phyloP scores from a whole-genome alignment of 305 asterid genomes.

The Euphrasia arctica region DNA sequence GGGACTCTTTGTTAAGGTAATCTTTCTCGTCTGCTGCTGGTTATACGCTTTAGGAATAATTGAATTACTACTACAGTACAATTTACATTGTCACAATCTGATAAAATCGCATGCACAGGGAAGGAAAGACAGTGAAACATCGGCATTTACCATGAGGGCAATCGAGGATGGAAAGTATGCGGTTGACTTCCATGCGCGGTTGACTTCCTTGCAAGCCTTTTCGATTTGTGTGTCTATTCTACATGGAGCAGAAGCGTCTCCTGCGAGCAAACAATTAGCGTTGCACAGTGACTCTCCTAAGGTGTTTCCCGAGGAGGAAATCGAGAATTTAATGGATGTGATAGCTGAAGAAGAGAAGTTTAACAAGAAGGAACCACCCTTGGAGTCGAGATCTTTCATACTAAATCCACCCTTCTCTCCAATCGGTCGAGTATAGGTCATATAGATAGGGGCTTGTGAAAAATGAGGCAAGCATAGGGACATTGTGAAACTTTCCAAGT shows the following conservation, averaged over 20 bases:
- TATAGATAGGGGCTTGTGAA: conserved; percentile 31
- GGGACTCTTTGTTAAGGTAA: conserved; percentile 77
- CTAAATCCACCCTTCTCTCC: conserved; percentile 91
- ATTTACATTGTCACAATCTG: too few relatives aligned
- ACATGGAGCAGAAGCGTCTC: conserved; percentile 66
- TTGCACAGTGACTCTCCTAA: conserved; percentile 51
- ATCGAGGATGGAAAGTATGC: conserved; percentile 59
- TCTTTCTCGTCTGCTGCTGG: conserved; percentile 9
- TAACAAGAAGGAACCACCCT: conserved; percentile 47
- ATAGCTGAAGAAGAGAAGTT: conserved; percentile 53
- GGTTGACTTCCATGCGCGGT: conserved; percentile 80
- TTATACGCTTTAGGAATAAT: too few relatives aligned
- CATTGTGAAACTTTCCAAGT: neutral
- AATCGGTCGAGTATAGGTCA: conserved; percentile 53
- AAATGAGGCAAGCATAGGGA: neutral
- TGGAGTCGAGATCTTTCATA: conserved; percentile 56
- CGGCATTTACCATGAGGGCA: conserved; percentile 58
- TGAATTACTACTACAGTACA: neutral
- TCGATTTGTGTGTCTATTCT: conserved; percentile 69
- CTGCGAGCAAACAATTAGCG: conserved; percentile 20
- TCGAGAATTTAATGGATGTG: conserved; percentile 43
- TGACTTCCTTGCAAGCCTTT: conserved; percentile 85
- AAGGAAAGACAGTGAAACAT: conserved; percentile 39
- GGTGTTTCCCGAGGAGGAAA: conserved; percentile 59
- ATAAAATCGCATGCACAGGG: conserved; percentile 48